A percentile compares a stretch with the other conserved stretches of the same genome.
Evolutionary conservation across 495 filamentous ascomycete genomes (phyloP).

Genomic region (Tuber melanosporum): DNA sequence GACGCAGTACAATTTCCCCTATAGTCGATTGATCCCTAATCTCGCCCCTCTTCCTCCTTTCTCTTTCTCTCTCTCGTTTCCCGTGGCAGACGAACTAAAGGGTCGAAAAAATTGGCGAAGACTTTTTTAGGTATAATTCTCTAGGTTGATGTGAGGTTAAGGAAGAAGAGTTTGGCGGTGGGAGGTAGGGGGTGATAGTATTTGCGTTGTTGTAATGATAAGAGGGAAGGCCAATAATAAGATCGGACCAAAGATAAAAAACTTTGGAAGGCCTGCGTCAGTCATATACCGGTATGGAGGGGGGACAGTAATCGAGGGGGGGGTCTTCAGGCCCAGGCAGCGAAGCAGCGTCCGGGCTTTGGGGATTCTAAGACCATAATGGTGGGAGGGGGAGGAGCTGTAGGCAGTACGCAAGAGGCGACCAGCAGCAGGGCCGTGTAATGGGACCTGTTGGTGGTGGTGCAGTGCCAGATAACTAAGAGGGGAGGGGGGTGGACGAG

Average conservation of each 20-base stretch:
- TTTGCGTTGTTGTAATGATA: neutral
- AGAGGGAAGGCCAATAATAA: neutral
- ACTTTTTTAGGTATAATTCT: neutral
- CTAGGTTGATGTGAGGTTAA: neutral
- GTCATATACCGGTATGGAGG: neutral
- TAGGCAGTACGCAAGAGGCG: neutral
- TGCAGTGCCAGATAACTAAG: neutral
- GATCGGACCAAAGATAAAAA: neutral
- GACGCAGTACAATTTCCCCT: neutral
- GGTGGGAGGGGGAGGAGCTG: constrained; percentile 1
- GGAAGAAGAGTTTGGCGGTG: neutral
- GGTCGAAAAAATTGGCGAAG: neutral
- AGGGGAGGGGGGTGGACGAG: neutral
- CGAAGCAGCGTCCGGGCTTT: neutral
- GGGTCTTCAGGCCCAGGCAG: neutral
- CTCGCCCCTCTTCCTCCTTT: neutral
- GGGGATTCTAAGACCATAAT: neutral
- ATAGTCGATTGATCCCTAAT: neutral
- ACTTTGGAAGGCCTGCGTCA: too few relatives aligned
- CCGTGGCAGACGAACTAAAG: neutral
- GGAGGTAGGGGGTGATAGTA: neutral
- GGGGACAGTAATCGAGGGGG: neutral
- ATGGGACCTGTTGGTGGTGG: neutral
- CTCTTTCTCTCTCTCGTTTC: neutral
- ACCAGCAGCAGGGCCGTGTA: neutral